Evolutionary conservation across 345 rosid genomes (phyloP).

Genomic region (Arabidopsis arenosa): DNA sequence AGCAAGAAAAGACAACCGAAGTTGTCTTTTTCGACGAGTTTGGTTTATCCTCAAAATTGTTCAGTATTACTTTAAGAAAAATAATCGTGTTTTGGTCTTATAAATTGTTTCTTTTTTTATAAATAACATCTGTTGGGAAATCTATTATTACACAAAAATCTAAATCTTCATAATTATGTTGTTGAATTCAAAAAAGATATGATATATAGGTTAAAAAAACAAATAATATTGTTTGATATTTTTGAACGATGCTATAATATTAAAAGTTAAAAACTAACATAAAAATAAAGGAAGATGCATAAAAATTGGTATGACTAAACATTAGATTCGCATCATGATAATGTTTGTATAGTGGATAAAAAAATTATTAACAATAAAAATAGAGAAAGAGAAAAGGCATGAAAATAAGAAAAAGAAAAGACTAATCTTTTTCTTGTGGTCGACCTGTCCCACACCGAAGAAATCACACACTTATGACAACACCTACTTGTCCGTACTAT

Average conservation of each 20-base stretch:
- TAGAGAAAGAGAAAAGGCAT: constrained; percentile 3
- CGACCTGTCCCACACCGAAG: constrained; percentile 45
- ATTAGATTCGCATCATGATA: constrained; percentile 25
- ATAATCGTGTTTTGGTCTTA: neutral
- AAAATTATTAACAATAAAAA: neutral
- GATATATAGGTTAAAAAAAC: neutral
- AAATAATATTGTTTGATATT: too few species aligned
- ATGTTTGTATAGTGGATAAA: constrained; percentile 34
- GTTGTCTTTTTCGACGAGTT: constrained; percentile 37
- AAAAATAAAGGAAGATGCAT: too few species aligned
- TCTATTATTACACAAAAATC: neutral
- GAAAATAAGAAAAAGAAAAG: constrained; percentile 19
- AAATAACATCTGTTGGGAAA: neutral
- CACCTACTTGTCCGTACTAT: constrained; percentile 62
- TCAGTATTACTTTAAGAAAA: neutral
- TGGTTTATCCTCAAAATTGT: constrained; percentile 23
- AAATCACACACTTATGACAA: constrained; percentile 46
- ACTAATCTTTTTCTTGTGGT: constrained; percentile 31
- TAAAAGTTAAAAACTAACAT: too few species aligned
- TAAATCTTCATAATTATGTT: neutral
- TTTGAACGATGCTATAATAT: too few species aligned
- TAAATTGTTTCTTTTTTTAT: neutral
- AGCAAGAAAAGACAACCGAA: constrained; percentile 28
- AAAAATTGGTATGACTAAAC: neutral
- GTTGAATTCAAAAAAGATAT: neutral